These are phyloP conservation scores for Colletotrichum gloeosporioides DNA, from an alignment of 2,329 filamentous ascomycete species.

Conservation along the genomic window DNA sequence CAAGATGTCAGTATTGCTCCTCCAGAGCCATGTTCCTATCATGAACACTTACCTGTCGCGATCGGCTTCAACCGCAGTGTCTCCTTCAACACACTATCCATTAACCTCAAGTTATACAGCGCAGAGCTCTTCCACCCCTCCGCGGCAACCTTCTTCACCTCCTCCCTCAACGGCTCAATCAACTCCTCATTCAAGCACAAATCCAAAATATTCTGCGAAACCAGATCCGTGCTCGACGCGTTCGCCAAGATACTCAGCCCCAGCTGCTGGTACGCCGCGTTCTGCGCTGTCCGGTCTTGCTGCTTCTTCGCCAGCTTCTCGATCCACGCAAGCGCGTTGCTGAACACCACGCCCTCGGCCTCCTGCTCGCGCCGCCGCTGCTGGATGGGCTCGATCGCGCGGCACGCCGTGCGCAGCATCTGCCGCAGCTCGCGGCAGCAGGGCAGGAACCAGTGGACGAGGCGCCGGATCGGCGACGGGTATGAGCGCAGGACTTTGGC, in stretches of 20 bases:
- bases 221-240: slow-evolving; percentile 44
- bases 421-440: slow-evolving; percentile 38
- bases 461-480: slow-evolving; percentile 42
- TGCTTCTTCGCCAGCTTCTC: slow-evolving; percentile 29
- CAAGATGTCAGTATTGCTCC: neutral
- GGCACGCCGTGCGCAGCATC: slow-evolving; percentile 39
- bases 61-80: slow-evolving; percentile 29
- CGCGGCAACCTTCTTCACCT: slow-evolving; percentile 40
- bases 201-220: slow-evolving; percentile 43
- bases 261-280: slow-evolving; percentile 71
- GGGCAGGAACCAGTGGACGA: slow-evolving; percentile 51
- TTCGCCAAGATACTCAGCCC: slow-evolving; percentile 72
- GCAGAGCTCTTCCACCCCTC: slow-evolving; percentile 39
- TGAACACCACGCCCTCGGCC: slow-evolving; percentile 27
- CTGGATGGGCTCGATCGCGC: slow-evolving; percentile 38
- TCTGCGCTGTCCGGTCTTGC: slow-evolving; percentile 62
- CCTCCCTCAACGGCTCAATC: slow-evolving; percentile 44
- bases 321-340: slow-evolving; percentile 50
- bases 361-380: slow-evolving; percentile 29
- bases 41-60: neutral
- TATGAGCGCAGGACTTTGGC: slow-evolving; percentile 43
- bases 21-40: neutral
- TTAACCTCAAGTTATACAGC: slow-evolving; percentile 40
- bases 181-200: slow-evolving; percentile 42
- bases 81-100: slow-evolving; percentile 49